Base-by-base conservation (phyloP, 1,284 basidiomycete species). In the Ustilago crameri region DNA sequence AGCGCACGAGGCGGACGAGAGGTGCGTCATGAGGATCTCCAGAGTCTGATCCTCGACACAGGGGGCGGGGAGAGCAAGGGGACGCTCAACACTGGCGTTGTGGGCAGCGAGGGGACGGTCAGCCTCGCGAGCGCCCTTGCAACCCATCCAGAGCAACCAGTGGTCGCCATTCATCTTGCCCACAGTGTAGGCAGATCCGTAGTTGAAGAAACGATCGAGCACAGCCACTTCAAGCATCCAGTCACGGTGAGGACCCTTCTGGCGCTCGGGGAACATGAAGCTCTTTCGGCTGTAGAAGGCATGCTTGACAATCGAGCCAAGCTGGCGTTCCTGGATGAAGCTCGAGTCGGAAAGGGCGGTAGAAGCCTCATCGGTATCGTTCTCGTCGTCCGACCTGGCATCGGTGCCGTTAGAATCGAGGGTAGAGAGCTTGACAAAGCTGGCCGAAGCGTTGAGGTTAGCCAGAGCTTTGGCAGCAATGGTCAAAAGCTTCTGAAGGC, bases 191-290 rank as follows among this genome's bases (percentile, higher is more conserved):
- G 95, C 96, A 4, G 93, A 89, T 49, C 95, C 95, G 35, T 83
- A 74, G 34, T 85, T 83, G 65, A 99, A 98, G 73, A 94, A 90
- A 67, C 88, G 88, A 83, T 98, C 95, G 51, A 98, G 88, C 81
- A 91, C 96, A 59, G 90, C 88, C 69, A 98, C 92, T 85, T 99
- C 96, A 64, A 92, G 88, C 74, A 89, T 89, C 96, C 96, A 99
- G 83, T 95, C 93, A 67, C 90, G 88, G 85, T 99, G 96, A 26
- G 95, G 95, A 2, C 94, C 95, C 41, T 87, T 87, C 83, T 99
- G 96, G 44, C 92, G 89, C 84, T 98, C 96, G 17, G 96, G 96
- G 85, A 98, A 98, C 92, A 98, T 98, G 88, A 98, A 98, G 10
- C 91, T 91, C 86, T 98, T 99, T 79, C 95, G 90, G 48, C 93